phyloP scores from a whole-genome alignment of 805 yeast genomes.

The Lipomyces sp. region DNA sequence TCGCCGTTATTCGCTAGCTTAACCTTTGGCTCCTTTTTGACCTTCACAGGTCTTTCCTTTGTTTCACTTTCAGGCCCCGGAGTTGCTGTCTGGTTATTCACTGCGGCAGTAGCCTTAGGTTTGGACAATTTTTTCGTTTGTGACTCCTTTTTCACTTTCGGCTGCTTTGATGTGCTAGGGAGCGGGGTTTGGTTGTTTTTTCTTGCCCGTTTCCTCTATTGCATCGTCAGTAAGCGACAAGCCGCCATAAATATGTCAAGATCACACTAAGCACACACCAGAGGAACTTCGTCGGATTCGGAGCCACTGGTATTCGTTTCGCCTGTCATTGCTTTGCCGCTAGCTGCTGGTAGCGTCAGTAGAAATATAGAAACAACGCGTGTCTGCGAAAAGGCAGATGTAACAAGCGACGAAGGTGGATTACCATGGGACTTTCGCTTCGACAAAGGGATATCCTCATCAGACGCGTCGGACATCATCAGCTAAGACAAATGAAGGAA shows the following conservation, averaged over 20 bases:
- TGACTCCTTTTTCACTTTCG: neutral
- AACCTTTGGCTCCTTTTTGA: too few species aligned
- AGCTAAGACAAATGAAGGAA: too few species aligned
- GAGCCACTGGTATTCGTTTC: neutral
- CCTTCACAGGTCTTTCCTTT: neutral
- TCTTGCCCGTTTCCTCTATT: neutral
- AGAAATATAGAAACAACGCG: too few species aligned
- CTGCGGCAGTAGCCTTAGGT: neutral
- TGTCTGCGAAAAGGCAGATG: too few species aligned
- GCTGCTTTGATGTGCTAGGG: too few species aligned
- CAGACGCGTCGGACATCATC: conserved; percentile 11
- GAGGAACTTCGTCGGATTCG: neutral
- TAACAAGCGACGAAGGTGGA: neutral
- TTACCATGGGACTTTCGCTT: conserved; percentile 5
- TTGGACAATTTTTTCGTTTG: too few species aligned
- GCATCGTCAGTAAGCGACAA: too few species aligned
- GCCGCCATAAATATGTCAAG: neutral
- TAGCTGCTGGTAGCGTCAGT: too few species aligned
- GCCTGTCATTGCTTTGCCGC: too few species aligned
- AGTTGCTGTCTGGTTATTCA: neutral
- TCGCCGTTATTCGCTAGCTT: neutral
- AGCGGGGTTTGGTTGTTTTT: neutral
- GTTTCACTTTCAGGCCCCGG: neutral
- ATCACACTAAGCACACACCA: neutral
- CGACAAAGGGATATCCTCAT: conserved; percentile 24